Base-by-base conservation (phyloP, 345 rosid species). In the thale cress (Arabidopsis thaliana) region DNA sequence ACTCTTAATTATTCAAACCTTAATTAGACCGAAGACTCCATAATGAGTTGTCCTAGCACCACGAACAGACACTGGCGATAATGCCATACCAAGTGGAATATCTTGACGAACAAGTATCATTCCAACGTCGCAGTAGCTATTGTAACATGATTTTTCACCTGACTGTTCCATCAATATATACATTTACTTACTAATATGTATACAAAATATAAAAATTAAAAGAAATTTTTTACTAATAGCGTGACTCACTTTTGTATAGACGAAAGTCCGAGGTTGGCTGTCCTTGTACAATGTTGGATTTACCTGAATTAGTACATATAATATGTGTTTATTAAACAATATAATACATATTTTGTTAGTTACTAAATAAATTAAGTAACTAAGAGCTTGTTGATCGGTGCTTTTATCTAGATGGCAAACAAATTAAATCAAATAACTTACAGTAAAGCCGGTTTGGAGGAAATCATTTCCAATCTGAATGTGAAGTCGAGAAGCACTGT, bases 381-480 rank as follows among this genome's bases (percentile, higher is more conserved):
- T 16, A 50, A 50, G 14, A 24, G 23, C 30, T 50, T 8, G 36
- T 10, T 24, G 33, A 13, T 3, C 30, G 30, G 30, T 28, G 2
- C 30, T 28, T 28, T 28, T 28, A 28, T 28, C 3, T 28, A 28
- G 30, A 28, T 3, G 30, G 30, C 30, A 28, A 28, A 48, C 8
- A 20, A 20, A 48, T 7, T 20, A 20, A 2, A 50, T 22, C 3
- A 10, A 16, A 16, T 49, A 23, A 71, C 64, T 52, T 73, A 73
- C 77, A 5, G 11, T 42, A 0, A 20, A 0, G 42, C 77, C 78
- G 7, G 32, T 0, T 62, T 62, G 62, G 8, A 72, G 41, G 63
- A 20, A 62, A 32, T 72, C 77, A 10, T 34, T 11, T 55, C 78
- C 78, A 0, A 74, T 14, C 65, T 74, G 78, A 16, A 74, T 33